Base-by-base conservation (phyloP, 768 basidiomycete species). In the Kwoniella heveanensis region DNA sequence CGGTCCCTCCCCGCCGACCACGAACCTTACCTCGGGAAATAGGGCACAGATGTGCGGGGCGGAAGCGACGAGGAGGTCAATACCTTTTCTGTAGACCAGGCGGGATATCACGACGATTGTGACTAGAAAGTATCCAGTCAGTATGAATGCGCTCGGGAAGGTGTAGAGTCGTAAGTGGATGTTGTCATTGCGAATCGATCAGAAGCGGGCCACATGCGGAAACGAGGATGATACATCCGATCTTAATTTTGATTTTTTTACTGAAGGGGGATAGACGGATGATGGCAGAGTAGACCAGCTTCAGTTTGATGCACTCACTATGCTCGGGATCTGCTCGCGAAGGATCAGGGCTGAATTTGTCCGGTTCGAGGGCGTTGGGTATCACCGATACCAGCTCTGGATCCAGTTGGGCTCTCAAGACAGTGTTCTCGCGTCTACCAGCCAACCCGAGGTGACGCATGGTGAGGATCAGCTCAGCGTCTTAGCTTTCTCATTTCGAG, bases 1-100 rank as follows among this genome's bases (percentile, higher is more conserved):
- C 0, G 96, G 95, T 0, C 96, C 96, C 68, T 93, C 90, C 0
- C 96, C 96, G 1, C 92, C 94, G 29, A 99, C 85, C 48, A 98
- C 81, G 71, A 98, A 96, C 46, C 87, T 86, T 52, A 98, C 91
- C 65, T 92, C 86, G 0, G 92, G 90, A 77, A 91, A 95, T 0
- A 85, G 82, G 1, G 84, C 84, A 71, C 95, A 98, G 60, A 99
- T 91, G 24, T 88, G 85, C 0, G 96, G 96, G 0, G 92, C 90
- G 0, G 90, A 89, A 0, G 92, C 92, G 0, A 98, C 90, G 5
- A 99, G 86, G 2, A 99, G 85, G 75, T 99, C 96, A 56, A 99
- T 88, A 0, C 96, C 96, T 82, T 98, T 99, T 53, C 96, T 86
- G 73, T 98, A 97, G 0, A 90, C 92, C 29, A 98, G 83, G 15